Evolutionary conservation across 2,329 filamentous ascomycete genomes (phyloP).

Genomic region (Onygena corvina): DNA sequence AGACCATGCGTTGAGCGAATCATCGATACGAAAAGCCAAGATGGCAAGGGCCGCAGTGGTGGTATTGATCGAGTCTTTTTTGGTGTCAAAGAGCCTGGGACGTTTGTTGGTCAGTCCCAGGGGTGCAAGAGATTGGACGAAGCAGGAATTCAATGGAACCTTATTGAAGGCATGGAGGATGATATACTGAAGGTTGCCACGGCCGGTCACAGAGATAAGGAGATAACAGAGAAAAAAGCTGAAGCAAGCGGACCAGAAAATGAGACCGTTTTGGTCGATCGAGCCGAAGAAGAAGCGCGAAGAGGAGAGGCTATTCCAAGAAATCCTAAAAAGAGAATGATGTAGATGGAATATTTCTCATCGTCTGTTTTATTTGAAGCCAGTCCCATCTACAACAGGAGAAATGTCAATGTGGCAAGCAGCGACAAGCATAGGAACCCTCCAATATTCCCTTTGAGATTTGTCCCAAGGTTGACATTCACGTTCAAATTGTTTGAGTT

Average conservation of each 20-base stretch:
- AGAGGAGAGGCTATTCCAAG: constrained; percentile 28
- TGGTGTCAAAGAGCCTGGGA: constrained; percentile 79
- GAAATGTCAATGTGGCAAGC: not conserved
- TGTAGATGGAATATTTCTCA: constrained; percentile 23
- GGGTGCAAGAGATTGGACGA: constrained; percentile 58
- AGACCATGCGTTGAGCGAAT: constrained; percentile 60
- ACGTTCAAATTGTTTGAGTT: not conserved
- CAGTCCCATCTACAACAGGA: not conserved
- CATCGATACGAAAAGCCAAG: constrained; percentile 35
- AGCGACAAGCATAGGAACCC: not conserved
- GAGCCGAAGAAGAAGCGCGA: constrained; percentile 29
- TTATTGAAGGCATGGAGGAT: constrained; percentile 62
- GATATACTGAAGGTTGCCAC: constrained; percentile 74
- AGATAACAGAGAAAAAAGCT: constrained; percentile 22
- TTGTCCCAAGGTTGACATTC: not conserved
- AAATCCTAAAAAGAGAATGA: constrained; percentile 39
- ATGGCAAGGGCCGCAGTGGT: constrained; percentile 13
- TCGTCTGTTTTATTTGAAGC: not conserved
- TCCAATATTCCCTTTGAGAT: not conserved
- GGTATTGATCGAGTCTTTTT: constrained; percentile 70
- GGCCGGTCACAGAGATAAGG: constrained; percentile 70
- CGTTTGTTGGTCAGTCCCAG: constrained; percentile 72
- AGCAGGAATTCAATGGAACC: constrained; percentile 60
- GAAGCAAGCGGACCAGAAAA: constrained; percentile 18
- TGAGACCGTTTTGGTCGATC: constrained; percentile 29